Percentiles rank a stretch among this genome's conserved stretches.
Evolutionary conservation across 2,329 filamentous ascomycete species (phyloP).

Genomic region (Biscogniauxia marginata): DNA sequence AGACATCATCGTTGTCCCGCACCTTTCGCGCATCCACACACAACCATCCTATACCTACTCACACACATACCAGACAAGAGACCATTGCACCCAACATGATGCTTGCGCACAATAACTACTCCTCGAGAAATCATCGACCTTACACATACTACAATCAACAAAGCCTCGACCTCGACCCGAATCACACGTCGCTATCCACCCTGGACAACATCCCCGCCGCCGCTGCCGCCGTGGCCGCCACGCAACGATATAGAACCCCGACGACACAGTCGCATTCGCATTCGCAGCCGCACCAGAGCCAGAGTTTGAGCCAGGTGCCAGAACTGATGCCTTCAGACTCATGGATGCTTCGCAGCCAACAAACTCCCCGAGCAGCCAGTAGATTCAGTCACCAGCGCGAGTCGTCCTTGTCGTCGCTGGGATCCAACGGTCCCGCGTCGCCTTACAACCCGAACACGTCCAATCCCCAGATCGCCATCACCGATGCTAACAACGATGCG

Average conservation of each 20-base stretch:
- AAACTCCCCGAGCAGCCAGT: slow-evolving; percentile 28
- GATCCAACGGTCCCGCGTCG: slow-evolving; percentile 59
- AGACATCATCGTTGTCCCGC: neutral
- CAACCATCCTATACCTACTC: neutral
- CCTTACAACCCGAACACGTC: slow-evolving; percentile 55
- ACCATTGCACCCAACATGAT: slow-evolving; percentile 27
- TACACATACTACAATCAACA: slow-evolving; percentile 30
- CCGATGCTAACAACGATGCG: slow-evolving; percentile 47
- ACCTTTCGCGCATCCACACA: neutral
- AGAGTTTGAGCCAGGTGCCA: slow-evolving; percentile 27
- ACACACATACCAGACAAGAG: neutral
- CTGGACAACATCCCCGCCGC: slow-evolving; percentile 36
- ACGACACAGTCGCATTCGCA: slow-evolving; percentile 9
- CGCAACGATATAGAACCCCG: slow-evolving; percentile 23
- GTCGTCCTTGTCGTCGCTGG: slow-evolving; percentile 59
- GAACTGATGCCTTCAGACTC: slow-evolving; percentile 34
- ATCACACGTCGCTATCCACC: slow-evolving; percentile 18
- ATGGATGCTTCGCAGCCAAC: slow-evolving; percentile 29
- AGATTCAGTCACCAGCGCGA: slow-evolving; percentile 55
- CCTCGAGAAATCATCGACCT: slow-evolving; percentile 25
- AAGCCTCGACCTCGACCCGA: slow-evolving; percentile 8
- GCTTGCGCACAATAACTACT: slow-evolving; percentile 30
- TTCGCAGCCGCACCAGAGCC: slow-evolving; percentile 17
- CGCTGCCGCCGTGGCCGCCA: slow-evolving; percentile 29
- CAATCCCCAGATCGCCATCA: slow-evolving; percentile 58